phyloP scores from a whole-genome alignment of 306 rosid species.

The Corylus heterophylla region DNA sequence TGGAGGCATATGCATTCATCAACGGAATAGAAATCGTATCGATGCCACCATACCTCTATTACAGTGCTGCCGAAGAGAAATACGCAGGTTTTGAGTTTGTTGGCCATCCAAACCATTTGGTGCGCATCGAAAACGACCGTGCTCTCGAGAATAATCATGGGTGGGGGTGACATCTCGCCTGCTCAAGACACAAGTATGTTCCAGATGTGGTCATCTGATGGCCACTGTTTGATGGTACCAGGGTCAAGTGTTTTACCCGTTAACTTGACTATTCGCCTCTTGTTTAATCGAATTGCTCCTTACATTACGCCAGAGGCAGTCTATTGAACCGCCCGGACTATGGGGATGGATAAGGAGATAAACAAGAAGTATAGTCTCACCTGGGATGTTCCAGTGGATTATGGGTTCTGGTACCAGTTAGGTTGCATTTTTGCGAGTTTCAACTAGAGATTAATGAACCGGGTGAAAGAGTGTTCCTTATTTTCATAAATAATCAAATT shows the following conservation, averaged over 20 bases:
- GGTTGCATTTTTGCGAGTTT: constrained; percentile 38
- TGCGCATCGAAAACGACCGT: accelerated
- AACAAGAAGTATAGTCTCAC: constrained; percentile 21
- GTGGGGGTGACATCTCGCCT: neutral
- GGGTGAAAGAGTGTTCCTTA: neutral
- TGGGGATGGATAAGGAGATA: neutral
- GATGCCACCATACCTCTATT: neutral
- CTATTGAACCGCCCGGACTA: constrained; percentile 21
- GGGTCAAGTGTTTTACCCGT: neutral
- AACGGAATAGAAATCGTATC: neutral
- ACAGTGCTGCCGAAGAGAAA: neutral
- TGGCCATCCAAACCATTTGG: accelerated
- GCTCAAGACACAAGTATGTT: neutral
- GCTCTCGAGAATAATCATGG: neutral
- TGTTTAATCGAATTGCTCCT: neutral
- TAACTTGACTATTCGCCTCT: accelerated
- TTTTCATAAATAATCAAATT: constrained; percentile 2
- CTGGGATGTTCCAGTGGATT: constrained; percentile 28
- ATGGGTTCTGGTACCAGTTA: constrained; percentile 22
- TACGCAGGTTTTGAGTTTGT: accelerated
- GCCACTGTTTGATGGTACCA: neutral
- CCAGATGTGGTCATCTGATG: accelerated
- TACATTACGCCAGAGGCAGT: constrained; percentile 35
- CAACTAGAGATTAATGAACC: neutral
- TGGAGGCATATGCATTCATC: neutral